Base-by-base conservation (phyloP, 495 filamentous ascomycete genomes). In the Collariella sp. region DNA sequence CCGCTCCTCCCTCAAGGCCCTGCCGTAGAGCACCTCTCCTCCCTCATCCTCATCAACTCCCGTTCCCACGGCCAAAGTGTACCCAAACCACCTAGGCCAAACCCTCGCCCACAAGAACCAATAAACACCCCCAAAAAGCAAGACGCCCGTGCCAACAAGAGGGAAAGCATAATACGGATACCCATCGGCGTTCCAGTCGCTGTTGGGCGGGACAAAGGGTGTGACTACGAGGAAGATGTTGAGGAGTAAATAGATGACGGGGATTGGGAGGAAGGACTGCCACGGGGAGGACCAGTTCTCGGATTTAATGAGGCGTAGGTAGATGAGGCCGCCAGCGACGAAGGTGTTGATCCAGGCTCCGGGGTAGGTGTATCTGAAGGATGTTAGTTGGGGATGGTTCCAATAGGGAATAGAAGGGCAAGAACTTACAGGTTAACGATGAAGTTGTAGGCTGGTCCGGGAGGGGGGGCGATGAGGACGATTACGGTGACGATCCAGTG, bases 121-220 rank as follows among this genome's bases (percentile, higher is more conserved):
- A 52, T 80, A 80, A 7, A 79, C 59, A 0, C 45, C 74, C 3
- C 77, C 77, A 16, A 72, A 64, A 9, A 72, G 41, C 20, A 80
- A 56, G 7, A 80, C 71, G 0, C 67, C 69, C 7, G 74, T 68
- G 12, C 76, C 77, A 13, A 80, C 75, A 2, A 78, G 68, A 0
- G 76, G 76, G 58, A 78, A 77, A 0, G 73, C 62, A 51, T 72
- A 79, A 57, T 79, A 79, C 9, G 77, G 77, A 33, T 79, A 73
- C 7, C 66, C 68, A 24, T 74, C 67, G 16, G 76, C 75, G 35
- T 78, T 72, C 66, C 74, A 76, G 60, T 71, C 69, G 16, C 70
- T 72, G 49, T 73, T 70, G 20, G 75, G 77, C 2, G 77, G 77
- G 24, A 77, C 69, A 36, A 78, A 72, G 3, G 75, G 76, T 16